Evolutionary conservation across 2,329 filamentous ascomycete genomes (phyloP).

Genomic region (Thelonectria rubi): DNA sequence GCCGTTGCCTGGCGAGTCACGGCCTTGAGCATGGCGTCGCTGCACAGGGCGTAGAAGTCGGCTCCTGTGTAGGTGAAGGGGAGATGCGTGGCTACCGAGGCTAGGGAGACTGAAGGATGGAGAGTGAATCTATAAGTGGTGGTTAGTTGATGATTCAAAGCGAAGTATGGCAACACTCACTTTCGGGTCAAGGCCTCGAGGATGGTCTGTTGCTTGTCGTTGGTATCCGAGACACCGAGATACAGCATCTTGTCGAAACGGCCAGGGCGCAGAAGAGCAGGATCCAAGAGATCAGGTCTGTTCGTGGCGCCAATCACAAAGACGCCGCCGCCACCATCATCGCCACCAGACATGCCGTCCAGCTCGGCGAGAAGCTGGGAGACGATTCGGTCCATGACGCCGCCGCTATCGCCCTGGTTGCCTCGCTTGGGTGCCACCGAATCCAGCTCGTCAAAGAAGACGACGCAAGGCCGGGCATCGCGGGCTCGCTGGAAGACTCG

Average conservation of each 20-base stretch:
- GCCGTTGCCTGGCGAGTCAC: constrained; percentile 87
- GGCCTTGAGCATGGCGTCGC: constrained; percentile 98
- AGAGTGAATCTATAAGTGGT: constrained; percentile 77
- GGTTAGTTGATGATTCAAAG: constrained; percentile 16
- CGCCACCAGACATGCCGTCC: constrained; percentile 96
- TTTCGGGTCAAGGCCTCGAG: constrained; percentile 94
- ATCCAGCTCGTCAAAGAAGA: constrained; percentile 94
- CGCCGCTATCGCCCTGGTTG: constrained; percentile 95
- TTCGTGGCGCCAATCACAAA: constrained; percentile 98
- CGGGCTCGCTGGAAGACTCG: constrained; percentile 88
- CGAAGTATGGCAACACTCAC: constrained; percentile 60
- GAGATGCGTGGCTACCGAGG: constrained; percentile 76
- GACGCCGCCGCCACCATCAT: constrained; percentile 84
- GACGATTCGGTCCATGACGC: constrained; percentile 98
- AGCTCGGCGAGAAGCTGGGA: constrained; percentile 93
- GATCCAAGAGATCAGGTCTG: constrained; percentile 89
- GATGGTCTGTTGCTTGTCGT: constrained; percentile 95
- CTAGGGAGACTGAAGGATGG: constrained; percentile 79
- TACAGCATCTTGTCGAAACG: constrained; percentile 99
- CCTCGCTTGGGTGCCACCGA: constrained; percentile 95
- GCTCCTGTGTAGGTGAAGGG: constrained; percentile 98
- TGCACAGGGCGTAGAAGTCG: constrained; percentile 96
- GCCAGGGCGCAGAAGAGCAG: constrained; percentile 86
- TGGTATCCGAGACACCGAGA: constrained; percentile 93
- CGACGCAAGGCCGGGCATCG: constrained; percentile 86